These are phyloP conservation scores for Fagus crenata DNA, from an alignment of 306 rosid species.

Conservation along the genomic window DNA sequence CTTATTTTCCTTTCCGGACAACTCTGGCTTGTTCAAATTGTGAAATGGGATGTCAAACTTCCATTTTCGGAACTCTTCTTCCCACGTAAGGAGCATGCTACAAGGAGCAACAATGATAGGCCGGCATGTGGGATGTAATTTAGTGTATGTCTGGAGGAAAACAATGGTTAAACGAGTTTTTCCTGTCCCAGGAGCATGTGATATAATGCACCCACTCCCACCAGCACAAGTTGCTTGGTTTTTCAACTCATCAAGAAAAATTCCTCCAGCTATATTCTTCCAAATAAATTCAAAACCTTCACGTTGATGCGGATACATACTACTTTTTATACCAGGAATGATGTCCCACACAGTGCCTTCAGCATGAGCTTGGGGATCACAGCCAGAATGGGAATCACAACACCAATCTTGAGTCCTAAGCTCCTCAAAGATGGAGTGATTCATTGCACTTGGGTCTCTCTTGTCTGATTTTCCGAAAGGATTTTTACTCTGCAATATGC, in stretches of 20 bases:
- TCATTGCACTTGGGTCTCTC: constrained; percentile 25
- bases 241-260: constrained; percentile 37
- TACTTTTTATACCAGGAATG: constrained; percentile 47
- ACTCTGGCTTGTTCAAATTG: constrained; percentile 47
- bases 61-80: constrained; percentile 71
- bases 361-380: constrained; percentile 1
- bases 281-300: constrained; percentile 78
- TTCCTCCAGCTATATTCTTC: constrained; percentile 69
- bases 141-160: constrained; percentile 57
- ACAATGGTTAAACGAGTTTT: constrained; percentile 66
- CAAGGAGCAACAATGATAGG: constrained; percentile 67
- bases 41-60: constrained; percentile 60
- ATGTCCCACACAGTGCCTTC: constrained; percentile 69
- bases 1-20: constrained; percentile 41
- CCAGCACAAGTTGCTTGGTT: constrained; percentile 4
- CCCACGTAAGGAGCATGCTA: constrained; percentile 76
- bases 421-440: constrained; percentile 30
- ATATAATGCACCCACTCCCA: constrained; percentile 66
- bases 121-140: constrained; percentile 42
- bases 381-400: constrained; percentile 19
- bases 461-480: constrained; percentile 34
- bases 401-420: constrained; percentile 16
- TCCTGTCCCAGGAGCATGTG: constrained; percentile 89
- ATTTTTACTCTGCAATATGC: constrained; percentile 41
- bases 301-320: constrained; percentile 58